Evolutionary conservation across 495 filamentous ascomycete species (phyloP).

Genomic region (Penicillium pulvis): DNA sequence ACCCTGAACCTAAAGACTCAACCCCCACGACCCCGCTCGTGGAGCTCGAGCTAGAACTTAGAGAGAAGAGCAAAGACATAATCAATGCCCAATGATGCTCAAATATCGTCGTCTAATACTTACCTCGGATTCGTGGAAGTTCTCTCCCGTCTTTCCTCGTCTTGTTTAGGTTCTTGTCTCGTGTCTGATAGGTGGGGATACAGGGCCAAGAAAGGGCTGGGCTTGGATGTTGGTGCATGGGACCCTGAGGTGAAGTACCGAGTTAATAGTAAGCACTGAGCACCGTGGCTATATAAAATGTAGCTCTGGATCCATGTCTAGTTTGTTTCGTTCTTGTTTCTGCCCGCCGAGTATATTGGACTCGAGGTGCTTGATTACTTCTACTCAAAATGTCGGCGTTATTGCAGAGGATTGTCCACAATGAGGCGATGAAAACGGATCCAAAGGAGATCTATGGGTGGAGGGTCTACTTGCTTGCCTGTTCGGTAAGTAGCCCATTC

Average conservation of each 20-base stretch:
- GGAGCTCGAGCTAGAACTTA: not conserved
- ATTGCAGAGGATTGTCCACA: conserved; percentile 68
- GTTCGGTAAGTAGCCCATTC: conserved; percentile 53
- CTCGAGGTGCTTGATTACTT: not conserved
- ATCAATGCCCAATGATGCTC: not conserved
- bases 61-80: not conserved
- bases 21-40: conserved; percentile 18
- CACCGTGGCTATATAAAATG: not conserved
- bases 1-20: conserved; percentile 8
- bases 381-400: conserved; percentile 43
- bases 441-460: conserved; percentile 79
- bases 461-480: conserved; percentile 70
- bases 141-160: conserved; percentile 13
- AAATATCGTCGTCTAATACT: too few relatives aligned
- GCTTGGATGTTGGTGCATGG: conserved; percentile 2
- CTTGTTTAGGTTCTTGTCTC: conserved; percentile 6
- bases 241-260: not conserved
- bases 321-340: not conserved
- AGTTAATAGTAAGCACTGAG: not conserved
- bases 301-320: not conserved
- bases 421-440: conserved; percentile 76
- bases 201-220: conserved; percentile 14
- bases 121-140: conserved; percentile 26
- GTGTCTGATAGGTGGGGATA: conserved; percentile 14
- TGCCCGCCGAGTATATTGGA: not conserved